phyloP scores from a whole-genome alignment of 2,329 filamentous ascomycete species.

The Neonectria punicea region DNA sequence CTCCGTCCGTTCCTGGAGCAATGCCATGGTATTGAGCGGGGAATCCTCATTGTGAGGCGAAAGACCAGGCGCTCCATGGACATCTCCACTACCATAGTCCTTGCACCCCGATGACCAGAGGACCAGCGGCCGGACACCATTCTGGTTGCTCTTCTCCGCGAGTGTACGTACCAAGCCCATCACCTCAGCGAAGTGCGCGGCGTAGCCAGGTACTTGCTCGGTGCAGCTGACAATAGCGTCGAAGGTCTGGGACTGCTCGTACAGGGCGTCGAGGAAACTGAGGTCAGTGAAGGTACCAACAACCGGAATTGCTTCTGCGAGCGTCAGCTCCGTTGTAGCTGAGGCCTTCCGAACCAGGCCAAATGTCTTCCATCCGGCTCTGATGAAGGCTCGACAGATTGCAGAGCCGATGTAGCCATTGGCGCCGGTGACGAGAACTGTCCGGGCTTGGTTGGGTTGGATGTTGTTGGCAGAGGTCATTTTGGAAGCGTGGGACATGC shows the following conservation, averaged over 20 bases:
- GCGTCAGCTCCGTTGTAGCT: slow-evolving; percentile 43
- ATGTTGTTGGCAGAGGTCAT: neutral
- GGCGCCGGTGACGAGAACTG: slow-evolving; percentile 59
- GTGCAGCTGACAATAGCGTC: slow-evolving; percentile 57
- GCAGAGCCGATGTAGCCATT: slow-evolving; percentile 61
- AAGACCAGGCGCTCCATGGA: slow-evolving; percentile 50
- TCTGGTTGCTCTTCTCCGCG: slow-evolving; percentile 45
- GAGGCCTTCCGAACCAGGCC: slow-evolving; percentile 54
- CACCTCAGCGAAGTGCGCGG: slow-evolving; percentile 51
- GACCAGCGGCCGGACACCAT: slow-evolving; percentile 53
- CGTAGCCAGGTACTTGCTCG: slow-evolving; percentile 53
- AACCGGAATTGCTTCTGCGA: slow-evolving; percentile 53
- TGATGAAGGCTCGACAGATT: slow-evolving; percentile 56
- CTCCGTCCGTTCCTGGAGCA: slow-evolving; percentile 46
- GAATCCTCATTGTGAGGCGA: slow-evolving; percentile 56
- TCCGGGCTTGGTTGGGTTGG: slow-evolving; percentile 22
- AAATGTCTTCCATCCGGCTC: slow-evolving; percentile 57
- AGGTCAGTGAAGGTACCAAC: slow-evolving; percentile 51
- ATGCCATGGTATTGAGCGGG: slow-evolving; percentile 46
- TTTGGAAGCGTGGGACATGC: neutral
- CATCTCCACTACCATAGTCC: slow-evolving; percentile 55
- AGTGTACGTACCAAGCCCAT: slow-evolving; percentile 49
- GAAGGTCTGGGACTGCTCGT: slow-evolving; percentile 43
- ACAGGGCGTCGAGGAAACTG: slow-evolving; percentile 42
- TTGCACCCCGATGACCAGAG: slow-evolving; percentile 61